Percentiles rank a stretch among this genome's conserved stretches.
phyloP scores from a whole-genome alignment of 2,329 filamentous ascomycete species.

The Pseudocercospora macadamiae region DNA sequence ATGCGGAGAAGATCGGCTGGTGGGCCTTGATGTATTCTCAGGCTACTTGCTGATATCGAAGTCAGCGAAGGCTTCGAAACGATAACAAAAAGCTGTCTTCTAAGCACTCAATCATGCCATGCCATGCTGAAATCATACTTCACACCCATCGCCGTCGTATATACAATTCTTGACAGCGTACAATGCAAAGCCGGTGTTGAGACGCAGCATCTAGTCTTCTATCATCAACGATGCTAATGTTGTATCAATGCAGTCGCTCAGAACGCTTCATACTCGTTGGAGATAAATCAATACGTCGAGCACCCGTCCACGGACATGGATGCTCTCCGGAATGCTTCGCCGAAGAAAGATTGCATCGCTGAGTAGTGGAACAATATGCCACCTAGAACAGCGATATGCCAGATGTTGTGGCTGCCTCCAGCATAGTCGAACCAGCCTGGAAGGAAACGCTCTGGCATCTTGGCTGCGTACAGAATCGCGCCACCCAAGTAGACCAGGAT shows the following conservation, averaged over 20 bases:
- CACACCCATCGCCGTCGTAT: slow-evolving; percentile 14
- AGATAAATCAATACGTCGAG: slow-evolving; percentile 3
- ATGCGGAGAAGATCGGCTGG: background rate
- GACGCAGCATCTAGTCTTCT: slow-evolving; percentile 5
- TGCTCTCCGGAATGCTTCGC: slow-evolving; percentile 50
- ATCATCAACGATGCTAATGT: background rate
- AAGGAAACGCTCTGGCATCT: slow-evolving; percentile 89
- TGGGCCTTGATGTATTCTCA: background rate
- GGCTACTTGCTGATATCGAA: background rate
- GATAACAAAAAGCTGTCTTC: background rate
- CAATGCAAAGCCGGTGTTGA: slow-evolving; percentile 19
- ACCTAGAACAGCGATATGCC: slow-evolving; percentile 91
- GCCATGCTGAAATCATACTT: slow-evolving; percentile 7
- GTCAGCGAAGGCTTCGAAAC: background rate
- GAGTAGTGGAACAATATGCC: slow-evolving; percentile 97
- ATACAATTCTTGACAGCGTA: slow-evolving; percentile 9
- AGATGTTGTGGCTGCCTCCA: slow-evolving; percentile 94
- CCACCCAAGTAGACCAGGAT: slow-evolving; percentile 83
- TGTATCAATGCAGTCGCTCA: background rate
- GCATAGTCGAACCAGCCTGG: slow-evolving; percentile 95
- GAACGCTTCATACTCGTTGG: background rate
- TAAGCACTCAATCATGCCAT: slow-evolving; percentile 1
- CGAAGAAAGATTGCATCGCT: slow-evolving; percentile 95
- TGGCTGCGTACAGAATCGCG: slow-evolving; percentile 85
- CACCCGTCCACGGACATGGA: slow-evolving; percentile 13